Conservation (phyloP, 2,329 filamentous ascomycete species). For the Knufia petricola region DNA sequence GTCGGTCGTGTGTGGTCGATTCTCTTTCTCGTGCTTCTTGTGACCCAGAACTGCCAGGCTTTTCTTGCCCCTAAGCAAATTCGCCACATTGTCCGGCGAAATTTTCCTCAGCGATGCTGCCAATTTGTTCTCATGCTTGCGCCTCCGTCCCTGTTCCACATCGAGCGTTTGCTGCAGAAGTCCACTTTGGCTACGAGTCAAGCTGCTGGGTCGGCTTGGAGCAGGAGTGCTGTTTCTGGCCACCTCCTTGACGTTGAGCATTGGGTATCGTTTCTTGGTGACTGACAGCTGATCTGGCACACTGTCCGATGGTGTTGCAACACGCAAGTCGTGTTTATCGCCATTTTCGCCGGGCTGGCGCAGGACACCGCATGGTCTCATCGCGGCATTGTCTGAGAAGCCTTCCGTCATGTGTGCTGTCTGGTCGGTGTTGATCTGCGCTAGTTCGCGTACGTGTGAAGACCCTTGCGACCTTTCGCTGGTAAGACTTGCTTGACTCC, state of each 20-base stretch:
- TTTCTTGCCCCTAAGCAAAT: conserved; percentile 14
- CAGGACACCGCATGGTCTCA: neutral
- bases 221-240: conserved; percentile 7
- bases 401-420: neutral
- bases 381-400: neutral
- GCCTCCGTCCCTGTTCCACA: neutral
- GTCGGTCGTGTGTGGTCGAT: conserved; percentile 8
- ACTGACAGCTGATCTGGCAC: neutral
- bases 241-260: conserved; percentile 10
- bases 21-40: conserved; percentile 16
- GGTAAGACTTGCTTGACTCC: no score
- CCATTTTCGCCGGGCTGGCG: conserved; percentile 8
- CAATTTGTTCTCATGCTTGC: neutral
- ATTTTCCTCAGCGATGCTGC: conserved; percentile 11
- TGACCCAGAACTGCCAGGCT: conserved; percentile 6
- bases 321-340: neutral
- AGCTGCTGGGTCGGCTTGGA: conserved; percentile 1
- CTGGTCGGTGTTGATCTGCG: conserved; percentile 25
- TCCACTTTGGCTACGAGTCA: conserved; percentile 11
- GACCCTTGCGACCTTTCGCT: neutral
- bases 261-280: conserved; percentile 6
- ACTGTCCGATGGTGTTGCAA: neutral
- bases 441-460: conserved; percentile 26
- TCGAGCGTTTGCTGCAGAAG: conserved; percentile 2
- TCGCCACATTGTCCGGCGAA: conserved; percentile 17